Conservation (phyloP, 1,284 basidiomycete species). For the Volvariella surrecta region DNA sequence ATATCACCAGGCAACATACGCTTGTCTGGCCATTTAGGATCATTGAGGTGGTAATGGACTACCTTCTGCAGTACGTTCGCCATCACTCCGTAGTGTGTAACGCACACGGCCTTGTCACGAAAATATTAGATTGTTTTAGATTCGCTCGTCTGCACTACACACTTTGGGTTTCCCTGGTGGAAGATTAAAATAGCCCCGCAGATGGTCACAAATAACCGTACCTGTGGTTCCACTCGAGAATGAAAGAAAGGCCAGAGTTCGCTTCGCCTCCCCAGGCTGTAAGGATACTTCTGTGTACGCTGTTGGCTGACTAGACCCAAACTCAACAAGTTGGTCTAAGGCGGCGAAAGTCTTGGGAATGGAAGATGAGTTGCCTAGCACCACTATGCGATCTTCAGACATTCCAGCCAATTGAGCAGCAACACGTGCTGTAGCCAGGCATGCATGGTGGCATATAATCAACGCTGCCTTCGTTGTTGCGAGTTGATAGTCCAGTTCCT, state of each 20-base stretch:
- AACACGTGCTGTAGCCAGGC: conserved; percentile 47
- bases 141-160: conserved; percentile 1
- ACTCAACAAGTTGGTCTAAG: conserved; percentile 45
- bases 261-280: conserved; percentile 54
- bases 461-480: conserved; percentile 43
- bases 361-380: conserved; percentile 32
- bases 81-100: conserved; percentile 60
- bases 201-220: conserved; percentile 9
- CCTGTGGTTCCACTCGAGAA: conserved; percentile 80
- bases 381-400: conserved; percentile 41
- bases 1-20: conserved; percentile 33
- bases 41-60: conserved; percentile 39
- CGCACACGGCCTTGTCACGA: conserved; percentile 45
- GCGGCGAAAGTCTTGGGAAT: conserved; percentile 17
- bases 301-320: conserved; percentile 34
- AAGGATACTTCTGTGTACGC: conserved; percentile 43
- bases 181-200: not conserved
- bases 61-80: conserved; percentile 60
- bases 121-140: conserved; percentile 2
- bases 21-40: conserved; percentile 22
- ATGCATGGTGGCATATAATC: conserved; percentile 54
- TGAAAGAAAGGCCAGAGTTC: conserved; percentile 63
- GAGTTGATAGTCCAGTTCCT: conserved; percentile 65
- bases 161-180: conserved; percentile 63
- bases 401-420: conserved; percentile 48